Evolutionary conservation across 345 rosid species (phyloP).

Genomic region (Gossypioides kirkii): DNA sequence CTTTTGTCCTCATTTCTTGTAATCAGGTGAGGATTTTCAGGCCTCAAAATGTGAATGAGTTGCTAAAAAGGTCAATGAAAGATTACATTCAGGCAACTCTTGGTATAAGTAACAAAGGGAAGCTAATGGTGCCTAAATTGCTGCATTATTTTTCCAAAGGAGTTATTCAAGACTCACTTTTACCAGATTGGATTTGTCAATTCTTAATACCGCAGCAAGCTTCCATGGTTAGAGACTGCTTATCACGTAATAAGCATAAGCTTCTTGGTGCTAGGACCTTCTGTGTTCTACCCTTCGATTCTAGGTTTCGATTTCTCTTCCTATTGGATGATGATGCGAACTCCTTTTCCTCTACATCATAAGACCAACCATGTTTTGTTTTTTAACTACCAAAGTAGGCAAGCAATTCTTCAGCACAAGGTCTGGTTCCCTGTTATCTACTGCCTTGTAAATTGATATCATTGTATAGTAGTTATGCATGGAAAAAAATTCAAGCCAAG

Average conservation of each 20-base stretch:
- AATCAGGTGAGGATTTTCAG: conserved; percentile 57
- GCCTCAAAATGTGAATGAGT: conserved; percentile 41
- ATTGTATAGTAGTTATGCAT: background rate
- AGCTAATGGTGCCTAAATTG: conserved; percentile 54
- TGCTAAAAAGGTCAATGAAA: conserved; percentile 41
- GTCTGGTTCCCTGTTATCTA: background rate
- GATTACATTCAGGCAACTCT: conserved; percentile 56
- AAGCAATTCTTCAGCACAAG: background rate
- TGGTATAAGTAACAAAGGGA: conserved; percentile 45
- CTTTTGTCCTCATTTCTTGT: background rate
- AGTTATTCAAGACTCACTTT: conserved; percentile 31
- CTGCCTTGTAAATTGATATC: background rate
- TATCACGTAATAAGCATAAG: conserved; percentile 40
- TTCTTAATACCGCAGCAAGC: conserved; percentile 47
- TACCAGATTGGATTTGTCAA: conserved; percentile 59
- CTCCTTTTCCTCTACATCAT: background rate
- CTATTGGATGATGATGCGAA: conserved; percentile 21
- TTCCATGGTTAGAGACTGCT: conserved; percentile 36
- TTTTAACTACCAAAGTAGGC: background rate
- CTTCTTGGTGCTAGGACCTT: conserved; percentile 42
- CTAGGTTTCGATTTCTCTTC: conserved; percentile 60
- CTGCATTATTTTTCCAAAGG: conserved; percentile 48
- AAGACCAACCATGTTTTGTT: background rate
- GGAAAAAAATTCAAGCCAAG: background rate
- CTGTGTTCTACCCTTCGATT: conserved; percentile 46